Conservation (phyloP, 2,329 filamentous ascomycete species). For the Zasmidium citrigriseum region DNA sequence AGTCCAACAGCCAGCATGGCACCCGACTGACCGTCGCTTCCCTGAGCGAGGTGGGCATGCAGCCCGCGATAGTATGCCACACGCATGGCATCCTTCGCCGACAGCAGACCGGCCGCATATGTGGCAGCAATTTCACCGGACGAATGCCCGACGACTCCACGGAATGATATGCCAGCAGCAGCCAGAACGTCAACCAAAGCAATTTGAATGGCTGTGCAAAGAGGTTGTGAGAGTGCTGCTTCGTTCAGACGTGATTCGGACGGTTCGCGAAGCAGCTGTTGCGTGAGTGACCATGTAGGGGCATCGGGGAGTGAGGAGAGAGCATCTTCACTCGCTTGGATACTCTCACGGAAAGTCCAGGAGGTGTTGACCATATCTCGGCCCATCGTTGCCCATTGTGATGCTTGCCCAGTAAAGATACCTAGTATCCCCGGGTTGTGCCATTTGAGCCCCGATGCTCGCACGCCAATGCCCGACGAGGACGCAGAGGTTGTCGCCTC, state of each 20-base stretch:
- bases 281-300: slow-evolving; percentile 31
- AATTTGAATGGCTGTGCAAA: slow-evolving; percentile 59
- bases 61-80: slow-evolving; percentile 29
- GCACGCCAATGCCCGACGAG: too few species aligned
- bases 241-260: slow-evolving; percentile 30
- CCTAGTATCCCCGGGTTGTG: too few species aligned
- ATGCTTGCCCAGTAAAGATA: too few species aligned
- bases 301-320: slow-evolving; percentile 5
- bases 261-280: slow-evolving; percentile 48
- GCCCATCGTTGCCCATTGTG: slow-evolving; percentile 20
- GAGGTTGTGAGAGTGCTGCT: slow-evolving; percentile 50
- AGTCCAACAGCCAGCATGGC: slow-evolving; percentile 1
- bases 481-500: too few species aligned
- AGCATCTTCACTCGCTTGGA: slow-evolving; percentile 5
- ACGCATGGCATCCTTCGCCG: slow-evolving; percentile 18
- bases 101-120: slow-evolving; percentile 31
- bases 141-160: slow-evolving; percentile 34
- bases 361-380: slow-evolving; percentile 7
- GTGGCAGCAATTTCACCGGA: slow-evolving; percentile 38
- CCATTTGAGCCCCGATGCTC: too few species aligned
- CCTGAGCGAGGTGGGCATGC: slow-evolving; percentile 5
- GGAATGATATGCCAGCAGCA: slow-evolving; percentile 25
- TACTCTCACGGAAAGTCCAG: slow-evolving; percentile 2
- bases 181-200: slow-evolving; percentile 46
- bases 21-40: background rate